phyloP scores from a whole-genome alignment of 2,329 filamentous ascomycete genomes.

The Chalaropsis thielavioides region DNA sequence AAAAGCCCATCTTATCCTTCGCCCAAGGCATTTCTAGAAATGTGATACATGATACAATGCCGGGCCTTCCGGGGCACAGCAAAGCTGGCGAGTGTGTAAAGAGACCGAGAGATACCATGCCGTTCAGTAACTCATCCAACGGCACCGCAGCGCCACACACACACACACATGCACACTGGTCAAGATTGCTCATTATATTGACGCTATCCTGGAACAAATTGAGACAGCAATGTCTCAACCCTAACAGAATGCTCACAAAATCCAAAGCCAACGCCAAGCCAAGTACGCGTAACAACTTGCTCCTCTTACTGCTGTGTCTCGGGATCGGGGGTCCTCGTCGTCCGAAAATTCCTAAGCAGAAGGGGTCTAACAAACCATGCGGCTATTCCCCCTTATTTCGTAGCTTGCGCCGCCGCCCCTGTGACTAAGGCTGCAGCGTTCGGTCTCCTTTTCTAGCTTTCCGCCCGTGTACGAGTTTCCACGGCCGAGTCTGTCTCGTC shows the following conservation, averaged over 20 bases:
- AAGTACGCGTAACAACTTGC: not conserved
- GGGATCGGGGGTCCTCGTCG: not conserved
- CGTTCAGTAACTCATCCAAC: not conserved
- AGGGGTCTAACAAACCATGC: too few species aligned
- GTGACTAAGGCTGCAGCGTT: too few species aligned
- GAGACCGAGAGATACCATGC: too few species aligned
- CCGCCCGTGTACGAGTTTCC: too few species aligned
- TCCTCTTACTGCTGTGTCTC: not conserved
- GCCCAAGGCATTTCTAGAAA: not conserved
- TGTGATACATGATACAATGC: not conserved
- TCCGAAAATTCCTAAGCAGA: too few species aligned
- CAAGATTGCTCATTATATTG: not conserved
- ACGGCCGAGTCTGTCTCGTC: too few species aligned
- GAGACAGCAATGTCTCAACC: not conserved
- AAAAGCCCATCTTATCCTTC: not conserved
- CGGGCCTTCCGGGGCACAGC: not conserved
- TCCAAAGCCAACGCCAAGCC: not conserved
- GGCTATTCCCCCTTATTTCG: too few species aligned
- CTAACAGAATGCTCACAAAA: not conserved
- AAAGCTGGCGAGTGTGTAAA: not conserved
- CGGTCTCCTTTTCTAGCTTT: too few species aligned
- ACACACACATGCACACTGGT: not conserved
- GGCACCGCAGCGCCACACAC: not conserved
- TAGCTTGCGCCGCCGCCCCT: too few species aligned
- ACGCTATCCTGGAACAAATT: not conserved